A percentile compares a stretch with the other conserved stretches of the same genome.
Evolutionary conservation across 2,329 filamentous ascomycete genomes (phyloP).

Genomic region (Claviceps sp.): DNA sequence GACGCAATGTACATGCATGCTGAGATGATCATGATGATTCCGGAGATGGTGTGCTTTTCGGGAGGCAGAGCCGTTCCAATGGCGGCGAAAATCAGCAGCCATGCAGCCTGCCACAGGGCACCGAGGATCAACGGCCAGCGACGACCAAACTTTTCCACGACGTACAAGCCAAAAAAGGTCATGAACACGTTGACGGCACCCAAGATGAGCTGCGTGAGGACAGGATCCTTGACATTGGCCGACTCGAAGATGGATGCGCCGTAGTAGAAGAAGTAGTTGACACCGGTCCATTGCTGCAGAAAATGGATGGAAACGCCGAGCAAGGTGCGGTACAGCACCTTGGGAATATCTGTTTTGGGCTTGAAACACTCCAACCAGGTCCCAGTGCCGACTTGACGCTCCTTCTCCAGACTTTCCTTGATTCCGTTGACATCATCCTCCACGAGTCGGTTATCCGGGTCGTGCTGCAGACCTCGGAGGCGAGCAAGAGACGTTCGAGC

Average conservation of each 20-base stretch:
- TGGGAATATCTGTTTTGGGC: slow-evolving; percentile 35
- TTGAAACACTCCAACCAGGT: slow-evolving; percentile 49
- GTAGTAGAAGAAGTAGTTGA: slow-evolving; percentile 53
- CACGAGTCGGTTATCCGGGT: slow-evolving; percentile 29
- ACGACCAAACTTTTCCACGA: slow-evolving; percentile 56
- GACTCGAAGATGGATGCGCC: slow-evolving; percentile 54
- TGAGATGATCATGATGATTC: slow-evolving; percentile 57
- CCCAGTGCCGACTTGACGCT: slow-evolving; percentile 29
- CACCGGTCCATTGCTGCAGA: slow-evolving; percentile 53
- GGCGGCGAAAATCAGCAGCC: slow-evolving; percentile 50
- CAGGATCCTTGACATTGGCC: slow-evolving; percentile 52
- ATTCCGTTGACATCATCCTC: slow-evolving; percentile 42
- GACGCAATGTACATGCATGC: slow-evolving; percentile 63
- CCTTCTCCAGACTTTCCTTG: slow-evolving; percentile 30
- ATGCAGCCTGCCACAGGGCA: slow-evolving; percentile 52
- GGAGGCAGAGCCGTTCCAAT: slow-evolving; percentile 36
- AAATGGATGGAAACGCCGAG: slow-evolving; percentile 52
- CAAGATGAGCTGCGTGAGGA: slow-evolving; percentile 54
- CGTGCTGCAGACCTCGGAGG: slow-evolving; percentile 36
- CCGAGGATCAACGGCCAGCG: slow-evolving; percentile 53
- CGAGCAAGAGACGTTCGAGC: slow-evolving; percentile 37
- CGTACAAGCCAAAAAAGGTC: slow-evolving; percentile 53
- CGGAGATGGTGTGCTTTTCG: slow-evolving; percentile 31
- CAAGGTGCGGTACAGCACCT: slow-evolving; percentile 48
- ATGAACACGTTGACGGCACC: slow-evolving; percentile 53